Base-by-base conservation (phyloP, 345 rosid species). In the Citrus unshiu region DNA sequence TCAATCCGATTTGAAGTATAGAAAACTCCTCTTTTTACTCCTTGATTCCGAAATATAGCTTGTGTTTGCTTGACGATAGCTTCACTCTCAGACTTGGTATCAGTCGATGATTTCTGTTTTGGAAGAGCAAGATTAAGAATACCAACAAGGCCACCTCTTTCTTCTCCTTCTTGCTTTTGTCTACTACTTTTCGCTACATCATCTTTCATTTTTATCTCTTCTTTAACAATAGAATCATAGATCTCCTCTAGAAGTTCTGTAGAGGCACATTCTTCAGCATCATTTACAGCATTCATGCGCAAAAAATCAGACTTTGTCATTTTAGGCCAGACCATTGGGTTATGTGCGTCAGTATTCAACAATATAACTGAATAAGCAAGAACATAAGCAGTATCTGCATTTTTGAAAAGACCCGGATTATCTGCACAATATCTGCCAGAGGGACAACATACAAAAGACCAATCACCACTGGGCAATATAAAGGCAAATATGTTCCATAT, bases 291-390 rank as follows among this genome's bases (percentile, higher is more conserved):
- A 87, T 93, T 96, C 88, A 94, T 91, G 60, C 93, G 97, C 71
- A 89, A 69, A 84, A 96, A 96, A 86, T 96, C 99, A 32, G 94
- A 85, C 83, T 94, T 96, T 21, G 98, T 90, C 99, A 96, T 96
- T 86, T 96, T 94, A 83, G 99, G 94, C 93, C 94, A 96, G 79
- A 93, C 97, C 93, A 91, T 87, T 59, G 97, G 97, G 75, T 94
- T 94, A 84, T 96, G 99, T 5, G 97, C 98, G 86, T 96, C 99
- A 74, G 98, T 91, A 78, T 96, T 96, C 86, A 96, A 80, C 98
- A 96, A 90, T 83, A 96, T 96, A 86, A 96, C 98, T 70, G 98
- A 97, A 86, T 96, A 96, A 77, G 99, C 99, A 84, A 96, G 99
- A 86, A 96, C 95, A 88, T 96, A 96, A 58, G 99, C 99, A 74